Evolutionary conservation across 2,329 filamentous ascomycete genomes (phyloP).

Genomic region (Penicillium sp.): DNA sequence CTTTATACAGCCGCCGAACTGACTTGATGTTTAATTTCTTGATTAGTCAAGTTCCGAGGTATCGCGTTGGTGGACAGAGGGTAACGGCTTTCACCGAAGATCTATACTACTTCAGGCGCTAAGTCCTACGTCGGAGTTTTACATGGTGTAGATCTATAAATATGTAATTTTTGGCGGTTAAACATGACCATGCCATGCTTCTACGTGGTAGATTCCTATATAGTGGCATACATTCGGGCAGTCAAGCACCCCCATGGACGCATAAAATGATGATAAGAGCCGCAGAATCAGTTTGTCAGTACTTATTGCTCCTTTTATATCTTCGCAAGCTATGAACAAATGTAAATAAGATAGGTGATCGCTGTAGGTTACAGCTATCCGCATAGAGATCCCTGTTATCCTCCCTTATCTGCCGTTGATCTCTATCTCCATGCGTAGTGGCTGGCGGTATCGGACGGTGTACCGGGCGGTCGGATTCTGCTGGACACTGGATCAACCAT

Average conservation of each 20-base stretch:
- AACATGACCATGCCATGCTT: too few species aligned
- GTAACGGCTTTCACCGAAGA: neutral
- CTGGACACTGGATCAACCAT: conserved; percentile 7
- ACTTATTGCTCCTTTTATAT: too few species aligned
- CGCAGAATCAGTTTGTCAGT: too few species aligned
- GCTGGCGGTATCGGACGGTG: conserved; percentile 13
- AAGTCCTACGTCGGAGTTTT: neutral
- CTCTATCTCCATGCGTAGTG: neutral
- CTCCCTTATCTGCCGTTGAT: neutral
- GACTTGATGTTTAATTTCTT: conserved; percentile 16
- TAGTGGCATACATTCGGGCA: too few species aligned
- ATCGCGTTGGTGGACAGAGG: neutral
- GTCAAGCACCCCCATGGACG: too few species aligned
- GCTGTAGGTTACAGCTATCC: neutral
- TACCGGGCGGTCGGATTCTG: conserved; percentile 13
- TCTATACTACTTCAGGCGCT: neutral
- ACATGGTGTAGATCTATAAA: neutral
- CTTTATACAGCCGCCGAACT: neutral
- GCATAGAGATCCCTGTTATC: neutral
- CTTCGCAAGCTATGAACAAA: too few species aligned
- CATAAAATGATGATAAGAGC: too few species aligned
- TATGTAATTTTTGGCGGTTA: too few species aligned
- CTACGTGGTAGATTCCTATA: too few species aligned
- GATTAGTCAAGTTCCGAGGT: conserved; percentile 27
- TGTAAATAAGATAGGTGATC: neutral